A percentile compares a stretch with the other conserved stretches of the same genome.
phyloP scores from a whole-genome alignment of 2,329 filamentous ascomycete species.

The Alternaria postmessia region DNA sequence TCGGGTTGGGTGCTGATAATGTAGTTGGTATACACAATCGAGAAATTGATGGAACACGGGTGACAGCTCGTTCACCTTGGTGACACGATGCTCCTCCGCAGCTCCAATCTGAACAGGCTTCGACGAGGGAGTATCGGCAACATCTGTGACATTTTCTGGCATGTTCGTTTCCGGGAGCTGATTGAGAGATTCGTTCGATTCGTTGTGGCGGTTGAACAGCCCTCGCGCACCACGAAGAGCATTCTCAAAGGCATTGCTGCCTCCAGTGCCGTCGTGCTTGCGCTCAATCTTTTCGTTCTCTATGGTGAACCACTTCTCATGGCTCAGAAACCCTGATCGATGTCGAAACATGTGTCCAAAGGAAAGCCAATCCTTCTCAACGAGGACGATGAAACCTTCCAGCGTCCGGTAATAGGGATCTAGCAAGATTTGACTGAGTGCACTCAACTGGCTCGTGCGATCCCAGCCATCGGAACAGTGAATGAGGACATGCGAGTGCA shows the following conservation, averaged over 20 bases:
- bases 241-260: constrained; percentile 82
- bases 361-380: constrained; percentile 98
- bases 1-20: constrained; percentile 82
- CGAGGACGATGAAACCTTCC: constrained; percentile 89
- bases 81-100: constrained; percentile 70
- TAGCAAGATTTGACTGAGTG: constrained; percentile 88
- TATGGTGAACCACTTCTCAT: constrained; percentile 91
- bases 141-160: constrained; percentile 58
- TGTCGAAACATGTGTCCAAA: constrained; percentile 98
- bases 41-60: constrained; percentile 98
- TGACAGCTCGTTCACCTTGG: constrained; percentile 87
- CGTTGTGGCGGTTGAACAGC: constrained; percentile 84
- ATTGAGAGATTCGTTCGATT: constrained; percentile 68
- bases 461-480: constrained; percentile 99
- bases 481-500: constrained; percentile 93
- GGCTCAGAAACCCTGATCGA: constrained; percentile 84
- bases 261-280: constrained; percentile 46
- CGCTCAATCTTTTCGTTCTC: constrained; percentile 79
- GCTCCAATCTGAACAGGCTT: constrained; percentile 49
- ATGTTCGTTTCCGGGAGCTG: constrained; percentile 63
- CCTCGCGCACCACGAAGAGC: constrained; percentile 84
- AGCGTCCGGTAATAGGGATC: constrained; percentile 95
- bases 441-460: constrained; percentile 92
- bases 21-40: constrained; percentile 89
- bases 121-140: constrained; percentile 49